Conservation (phyloP, 1,139 yeast species). For the Candida mesenterica region DNA sequence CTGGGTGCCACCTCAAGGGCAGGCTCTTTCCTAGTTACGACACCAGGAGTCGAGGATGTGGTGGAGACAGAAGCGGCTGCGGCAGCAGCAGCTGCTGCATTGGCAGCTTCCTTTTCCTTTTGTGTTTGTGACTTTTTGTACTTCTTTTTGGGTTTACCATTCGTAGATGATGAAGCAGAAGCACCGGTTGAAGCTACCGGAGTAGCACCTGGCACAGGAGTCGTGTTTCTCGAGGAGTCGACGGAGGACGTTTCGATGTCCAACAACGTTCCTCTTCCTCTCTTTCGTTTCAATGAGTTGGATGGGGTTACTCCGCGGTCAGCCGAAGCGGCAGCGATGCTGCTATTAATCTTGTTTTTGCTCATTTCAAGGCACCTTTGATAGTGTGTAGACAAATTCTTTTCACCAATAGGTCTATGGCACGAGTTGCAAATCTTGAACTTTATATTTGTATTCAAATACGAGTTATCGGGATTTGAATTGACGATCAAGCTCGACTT, state of each 20-base stretch:
- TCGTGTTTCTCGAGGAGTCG: slow-evolving; percentile 40
- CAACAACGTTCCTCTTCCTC: slow-evolving; percentile 28
- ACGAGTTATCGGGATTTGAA: slow-evolving; percentile 35
- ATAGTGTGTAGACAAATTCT: slow-evolving; percentile 46
- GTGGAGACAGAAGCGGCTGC: slow-evolving; percentile 31
- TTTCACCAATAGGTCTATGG: slow-evolving; percentile 58
- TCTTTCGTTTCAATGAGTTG: slow-evolving; percentile 26
- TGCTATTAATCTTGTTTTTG: slow-evolving; percentile 31
- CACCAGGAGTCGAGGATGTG: slow-evolving; percentile 14
- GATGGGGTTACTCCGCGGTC: slow-evolving; percentile 8
- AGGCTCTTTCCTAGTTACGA: slow-evolving; percentile 10
- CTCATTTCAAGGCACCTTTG: slow-evolving; percentile 44
- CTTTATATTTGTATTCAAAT: slow-evolving; percentile 42
- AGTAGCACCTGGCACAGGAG: slow-evolving; percentile 32
- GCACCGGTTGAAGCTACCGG: slow-evolving; percentile 19
- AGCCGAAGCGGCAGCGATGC: slow-evolving; percentile 10
- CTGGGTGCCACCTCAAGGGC: slow-evolving; percentile 11
- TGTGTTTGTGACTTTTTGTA: slow-evolving; percentile 46
- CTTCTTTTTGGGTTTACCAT: slow-evolving; percentile 41
- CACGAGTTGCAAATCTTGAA: slow-evolving; percentile 69
- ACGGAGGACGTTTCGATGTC: slow-evolving; percentile 40
- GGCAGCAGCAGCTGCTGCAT: slow-evolving; percentile 47
- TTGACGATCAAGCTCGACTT: slow-evolving; percentile 18
- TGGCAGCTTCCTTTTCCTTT: slow-evolving; percentile 48
- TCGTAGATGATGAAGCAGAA: slow-evolving; percentile 17